Percentiles rank a stretch among this genome's conserved stretches.
Conservation (phyloP, 768 basidiomycete genomes). For the Tremella fuciformis region DNA sequence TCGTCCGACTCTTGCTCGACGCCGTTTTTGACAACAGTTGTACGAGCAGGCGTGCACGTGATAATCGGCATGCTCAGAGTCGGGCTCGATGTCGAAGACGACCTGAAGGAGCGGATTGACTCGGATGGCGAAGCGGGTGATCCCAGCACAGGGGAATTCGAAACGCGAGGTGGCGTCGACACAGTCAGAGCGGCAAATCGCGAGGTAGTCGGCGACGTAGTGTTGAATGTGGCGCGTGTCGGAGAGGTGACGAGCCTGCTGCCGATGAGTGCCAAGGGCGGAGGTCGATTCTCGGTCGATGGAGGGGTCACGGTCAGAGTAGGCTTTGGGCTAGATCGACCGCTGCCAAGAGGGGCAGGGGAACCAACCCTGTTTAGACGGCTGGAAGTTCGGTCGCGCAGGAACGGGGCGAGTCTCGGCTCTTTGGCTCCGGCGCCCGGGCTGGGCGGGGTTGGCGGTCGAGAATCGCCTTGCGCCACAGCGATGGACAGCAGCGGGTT, state of each 20-base stretch:
- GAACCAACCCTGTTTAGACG: conserved; percentile 18
- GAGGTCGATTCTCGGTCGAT: conserved; percentile 15
- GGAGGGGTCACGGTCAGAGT: conserved; percentile 32
- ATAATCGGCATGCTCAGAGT: conserved; percentile 39
- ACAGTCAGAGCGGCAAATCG: conserved; percentile 15
- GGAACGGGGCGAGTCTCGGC: conserved; percentile 35
- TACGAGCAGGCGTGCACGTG: conserved; percentile 42
- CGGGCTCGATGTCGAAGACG: conserved; percentile 28
- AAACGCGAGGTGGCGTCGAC: conserved; percentile 17
- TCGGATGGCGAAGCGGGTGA: conserved; percentile 18
- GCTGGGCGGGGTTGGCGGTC: conserved; percentile 29
- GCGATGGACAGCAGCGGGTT: conserved; percentile 21
- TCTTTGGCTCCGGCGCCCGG: conserved; percentile 15
- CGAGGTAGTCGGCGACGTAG: conserved; percentile 19
- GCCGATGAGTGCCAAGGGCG: not conserved
- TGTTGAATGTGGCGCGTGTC: conserved; percentile 1
- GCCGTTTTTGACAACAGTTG: conserved; percentile 18
- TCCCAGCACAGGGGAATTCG: conserved; percentile 11
- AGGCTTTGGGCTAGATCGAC: conserved; percentile 13
- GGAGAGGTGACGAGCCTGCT: conserved; percentile 5
- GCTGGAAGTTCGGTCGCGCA: conserved; percentile 33
- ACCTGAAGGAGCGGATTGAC: conserved; percentile 24
- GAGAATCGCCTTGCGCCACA: conserved; percentile 22
- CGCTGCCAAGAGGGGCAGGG: conserved; percentile 16
- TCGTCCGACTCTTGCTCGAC: conserved; percentile 37